Percentiles rank a stretch among this genome's conserved stretches.
Evolutionary conservation across 2,329 filamentous ascomycete species (phyloP).

Genomic region (Diplodia mutila): DNA sequence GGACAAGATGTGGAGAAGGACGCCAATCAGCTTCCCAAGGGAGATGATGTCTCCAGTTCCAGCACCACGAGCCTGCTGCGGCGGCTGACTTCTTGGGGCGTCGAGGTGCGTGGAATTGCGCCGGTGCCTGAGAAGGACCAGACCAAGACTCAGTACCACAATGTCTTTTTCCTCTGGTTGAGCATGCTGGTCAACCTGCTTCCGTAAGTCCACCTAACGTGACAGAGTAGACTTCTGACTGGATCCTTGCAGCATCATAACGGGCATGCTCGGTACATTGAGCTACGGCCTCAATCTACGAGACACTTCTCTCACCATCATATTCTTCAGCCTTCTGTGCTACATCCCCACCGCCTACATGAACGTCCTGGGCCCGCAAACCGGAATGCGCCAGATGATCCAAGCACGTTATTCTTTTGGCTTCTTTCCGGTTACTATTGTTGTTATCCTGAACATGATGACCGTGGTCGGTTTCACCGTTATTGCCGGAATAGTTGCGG

Average conservation of each 20-base stretch:
- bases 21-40: background rate
- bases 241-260: constrained; percentile 54
- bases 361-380: constrained; percentile 59
- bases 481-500: constrained; percentile 64
- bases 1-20: background rate
- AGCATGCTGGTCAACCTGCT: constrained; percentile 61
- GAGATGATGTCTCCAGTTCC: background rate
- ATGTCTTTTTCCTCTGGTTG: constrained; percentile 65
- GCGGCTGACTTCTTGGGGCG: constrained; percentile 22
- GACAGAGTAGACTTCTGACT: constrained; percentile 33
- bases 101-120: constrained; percentile 53
- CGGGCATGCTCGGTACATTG: constrained; percentile 65
- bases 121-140: constrained; percentile 61
- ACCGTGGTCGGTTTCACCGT: constrained; percentile 67
- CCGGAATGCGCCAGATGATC: constrained; percentile 68
- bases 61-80: background rate
- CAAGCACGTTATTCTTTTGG: constrained; percentile 67
- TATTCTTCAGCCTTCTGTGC: constrained; percentile 65
- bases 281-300: constrained; percentile 60
- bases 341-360: constrained; percentile 61
- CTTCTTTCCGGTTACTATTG: constrained; percentile 61
- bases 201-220: constrained; percentile 51
- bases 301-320: constrained; percentile 61
- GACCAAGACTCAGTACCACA: constrained; percentile 57
- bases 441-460: constrained; percentile 65